phyloP scores from a whole-genome alignment of 768 basidiomycete genomes.

The Termitomyces sp. region DNA sequence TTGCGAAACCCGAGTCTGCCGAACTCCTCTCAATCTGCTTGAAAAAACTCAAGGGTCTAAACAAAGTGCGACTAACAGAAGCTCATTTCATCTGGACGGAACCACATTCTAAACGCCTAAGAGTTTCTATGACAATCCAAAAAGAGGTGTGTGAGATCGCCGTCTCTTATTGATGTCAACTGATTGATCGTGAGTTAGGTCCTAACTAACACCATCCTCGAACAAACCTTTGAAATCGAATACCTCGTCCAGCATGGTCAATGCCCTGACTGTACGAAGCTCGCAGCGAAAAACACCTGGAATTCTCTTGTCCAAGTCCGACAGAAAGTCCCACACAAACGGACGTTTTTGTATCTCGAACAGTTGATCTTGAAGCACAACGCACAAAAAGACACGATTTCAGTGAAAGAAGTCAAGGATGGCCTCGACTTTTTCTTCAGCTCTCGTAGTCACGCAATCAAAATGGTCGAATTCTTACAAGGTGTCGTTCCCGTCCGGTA shows the following conservation, averaged over 20 bases:
- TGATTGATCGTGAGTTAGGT: conserved; percentile 43
- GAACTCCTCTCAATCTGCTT: conserved; percentile 93
- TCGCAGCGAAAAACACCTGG: conserved; percentile 99
- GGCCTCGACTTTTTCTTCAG: conserved; percentile 98
- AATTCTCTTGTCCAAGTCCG: conserved; percentile 97
- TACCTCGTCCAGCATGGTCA: conserved; percentile 93
- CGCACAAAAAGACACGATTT: conserved; percentile 94
- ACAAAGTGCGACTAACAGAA: conserved; percentile 94
- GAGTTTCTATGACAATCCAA: conserved; percentile 94
- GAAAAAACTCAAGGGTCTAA: conserved; percentile 90
- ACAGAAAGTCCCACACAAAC: conserved; percentile 97
- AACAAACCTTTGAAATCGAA: conserved; percentile 96
- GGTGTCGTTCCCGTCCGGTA: conserved; percentile 87
- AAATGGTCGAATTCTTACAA: conserved; percentile 92
- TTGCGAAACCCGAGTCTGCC: conserved; percentile 83
- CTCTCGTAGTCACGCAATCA: conserved; percentile 83
- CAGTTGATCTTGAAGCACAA: conserved; percentile 95
- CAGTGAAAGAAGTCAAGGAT: conserved; percentile 87
- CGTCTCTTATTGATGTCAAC: not conserved
- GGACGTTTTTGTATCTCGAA: conserved; percentile 96
- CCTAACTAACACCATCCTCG: conserved; percentile 89
- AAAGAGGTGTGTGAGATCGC: conserved; percentile 68
- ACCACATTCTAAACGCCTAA: conserved; percentile 90
- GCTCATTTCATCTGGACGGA: conserved; percentile 99
- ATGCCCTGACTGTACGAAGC: conserved; percentile 88